Evolutionary conservation across 441 rosid genomes (phyloP), one percentile per base, ranked within the genome.

Genomic region (Mallotus japonicus): DNA sequence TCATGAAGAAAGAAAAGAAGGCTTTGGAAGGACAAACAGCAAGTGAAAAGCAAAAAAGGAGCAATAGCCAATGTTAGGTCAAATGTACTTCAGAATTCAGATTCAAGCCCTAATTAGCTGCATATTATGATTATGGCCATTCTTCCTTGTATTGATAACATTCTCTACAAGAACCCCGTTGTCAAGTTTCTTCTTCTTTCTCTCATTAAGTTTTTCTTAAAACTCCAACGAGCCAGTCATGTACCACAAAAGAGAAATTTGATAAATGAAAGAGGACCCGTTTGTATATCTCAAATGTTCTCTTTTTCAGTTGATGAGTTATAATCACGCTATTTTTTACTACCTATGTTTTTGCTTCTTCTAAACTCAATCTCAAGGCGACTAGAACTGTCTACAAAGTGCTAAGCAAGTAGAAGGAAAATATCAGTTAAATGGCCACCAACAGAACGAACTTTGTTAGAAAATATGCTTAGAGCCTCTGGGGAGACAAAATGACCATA

Each of bases 1-100:
- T 71, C 61, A 15, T 51, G 56, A 80, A 28, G 53, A 53, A 66
- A 77, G n/a, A 76, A 71, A 68, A 58, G 37, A 77, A 65, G 55
- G 53, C 4, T 60, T 61, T 8, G 22, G 51, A 49, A 61, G 5
- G 28, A 61, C 46, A 71, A 59, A 65, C 14, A 65, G 67, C 56
- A 51, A 63, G 14, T 57, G 14, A 47, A 20, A 47, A n/a, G 4
- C 46, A 70, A 19, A 57, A 14, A 58, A 14, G 19, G 12, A 65
- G 37, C 49, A 34, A 47, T 49, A 19, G 67, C 58, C 58, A 53
- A 65, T 5, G n/a, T 44, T 46, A 28, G 10, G 17, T 28, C 28
- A 47, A 28, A 37, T 32, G 17, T 19, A 50, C 34, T 62, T 56
- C 15, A 11, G n/a, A 50, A 12, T 50, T 32, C 19, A 62, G 22